A percentile compares a stretch with the other conserved stretches of the same genome.
Conservation (phyloP, 805 yeast species). For the Scheffersomyces amazonensis region DNA sequence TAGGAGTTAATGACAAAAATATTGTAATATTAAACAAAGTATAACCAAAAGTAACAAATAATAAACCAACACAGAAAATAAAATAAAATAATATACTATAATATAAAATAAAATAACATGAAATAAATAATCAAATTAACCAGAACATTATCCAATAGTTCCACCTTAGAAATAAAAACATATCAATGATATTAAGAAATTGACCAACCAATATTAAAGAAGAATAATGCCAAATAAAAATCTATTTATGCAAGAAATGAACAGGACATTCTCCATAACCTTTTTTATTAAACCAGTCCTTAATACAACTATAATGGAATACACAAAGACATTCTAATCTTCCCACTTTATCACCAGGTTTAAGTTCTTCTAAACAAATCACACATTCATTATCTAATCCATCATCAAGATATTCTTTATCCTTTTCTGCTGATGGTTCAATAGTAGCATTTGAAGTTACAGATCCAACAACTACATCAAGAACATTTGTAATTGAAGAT, state of each 20-base stretch:
- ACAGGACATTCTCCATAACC: slow-evolving; percentile 88
- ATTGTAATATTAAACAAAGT: no score
- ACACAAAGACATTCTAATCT: slow-evolving; percentile 92
- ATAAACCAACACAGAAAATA: no score
- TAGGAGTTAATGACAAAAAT: no score
- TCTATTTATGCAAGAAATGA: slow-evolving; percentile 45
- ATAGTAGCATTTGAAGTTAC: slow-evolving; percentile 17
- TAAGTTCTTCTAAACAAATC: slow-evolving; percentile 86
- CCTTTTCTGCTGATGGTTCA: slow-evolving; percentile 11
- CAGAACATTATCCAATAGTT: no score
- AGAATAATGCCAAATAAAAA: slow-evolving; percentile 1
- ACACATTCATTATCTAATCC: slow-evolving; percentile 75
- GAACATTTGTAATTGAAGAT: background rate
- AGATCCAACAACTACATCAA: slow-evolving; percentile 14
- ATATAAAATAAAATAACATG: no score
- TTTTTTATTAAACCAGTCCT: slow-evolving; percentile 84
- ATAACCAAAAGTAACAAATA: no score
- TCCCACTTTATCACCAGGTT: slow-evolving; percentile 85
- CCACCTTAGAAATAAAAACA: no score
- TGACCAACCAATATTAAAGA: background rate
- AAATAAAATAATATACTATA: no score
- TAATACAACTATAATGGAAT: slow-evolving; percentile 87
- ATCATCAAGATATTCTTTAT: slow-evolving; percentile 7
- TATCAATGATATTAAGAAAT: no score
- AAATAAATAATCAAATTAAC: no score